Evolutionary conservation across 1,284 basidiomycete genomes (phyloP).

Genomic region (Meira nashicola): DNA sequence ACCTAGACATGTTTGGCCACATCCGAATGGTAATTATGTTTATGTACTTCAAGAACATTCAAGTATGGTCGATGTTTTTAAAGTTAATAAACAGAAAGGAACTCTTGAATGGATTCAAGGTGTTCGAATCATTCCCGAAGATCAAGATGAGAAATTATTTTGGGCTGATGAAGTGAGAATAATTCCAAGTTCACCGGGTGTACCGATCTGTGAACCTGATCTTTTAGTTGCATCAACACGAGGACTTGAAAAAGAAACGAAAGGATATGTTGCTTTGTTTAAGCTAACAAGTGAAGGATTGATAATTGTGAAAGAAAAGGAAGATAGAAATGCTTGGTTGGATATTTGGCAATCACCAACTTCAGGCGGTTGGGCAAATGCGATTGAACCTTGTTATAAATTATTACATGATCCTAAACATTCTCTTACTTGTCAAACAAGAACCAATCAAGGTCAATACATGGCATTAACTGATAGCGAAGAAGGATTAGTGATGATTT

Average conservation of each 20-base stretch:
- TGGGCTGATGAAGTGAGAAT: conserved; percentile 55
- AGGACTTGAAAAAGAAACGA: conserved; percentile 45
- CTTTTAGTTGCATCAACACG: conserved; percentile 54
- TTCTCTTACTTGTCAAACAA: conserved; percentile 19
- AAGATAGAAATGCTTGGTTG: background rate
- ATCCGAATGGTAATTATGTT: conserved; percentile 53
- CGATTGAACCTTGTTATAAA: conserved; percentile 52
- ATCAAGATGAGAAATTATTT: conserved; percentile 27
- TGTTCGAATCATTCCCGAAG: conserved; percentile 46
- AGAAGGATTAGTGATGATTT: conserved; percentile 50
- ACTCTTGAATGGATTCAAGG: conserved; percentile 41
- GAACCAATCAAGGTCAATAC: conserved; percentile 15
- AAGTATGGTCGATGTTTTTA: conserved; percentile 44
- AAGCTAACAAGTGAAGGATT: conserved; percentile 39
- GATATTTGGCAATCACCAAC: conserved; percentile 51
- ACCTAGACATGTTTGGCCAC: conserved; percentile 54
- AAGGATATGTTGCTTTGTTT: conserved; percentile 53
- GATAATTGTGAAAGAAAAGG: conserved; percentile 16
- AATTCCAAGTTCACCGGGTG: conserved; percentile 27
- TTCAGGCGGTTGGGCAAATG: conserved; percentile 55
- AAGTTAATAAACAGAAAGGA: conserved; percentile 15
- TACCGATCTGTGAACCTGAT: conserved; percentile 14
- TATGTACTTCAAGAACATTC: conserved; percentile 54
- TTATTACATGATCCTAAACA: conserved; percentile 19
- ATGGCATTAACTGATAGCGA: conserved; percentile 53